Percentiles rank a stretch among this genome's conserved stretches.
phyloP scores from a whole-genome alignment of 305 asterid species.

The Fraxinus ornus region DNA sequence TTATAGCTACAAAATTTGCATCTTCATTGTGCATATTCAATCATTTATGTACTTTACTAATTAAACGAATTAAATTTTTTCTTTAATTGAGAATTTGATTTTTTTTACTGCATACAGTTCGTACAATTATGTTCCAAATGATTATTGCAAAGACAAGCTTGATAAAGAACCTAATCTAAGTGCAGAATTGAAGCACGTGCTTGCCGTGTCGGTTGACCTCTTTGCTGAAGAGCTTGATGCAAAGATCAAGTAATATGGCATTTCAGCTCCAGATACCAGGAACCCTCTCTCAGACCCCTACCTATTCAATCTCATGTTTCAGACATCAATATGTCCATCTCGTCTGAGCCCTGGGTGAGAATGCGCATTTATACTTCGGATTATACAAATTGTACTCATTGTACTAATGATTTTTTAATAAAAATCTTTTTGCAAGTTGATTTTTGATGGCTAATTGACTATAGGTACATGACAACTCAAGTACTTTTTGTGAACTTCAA shows the following conservation, averaged over 20 bases:
- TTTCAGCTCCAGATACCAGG: constrained; percentile 79
- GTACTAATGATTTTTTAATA: background rate
- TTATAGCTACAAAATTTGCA: background rate
- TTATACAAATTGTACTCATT: background rate
- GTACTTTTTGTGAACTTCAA: constrained; percentile 84
- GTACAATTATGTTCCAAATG: constrained; percentile 66
- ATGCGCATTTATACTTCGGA: background rate
- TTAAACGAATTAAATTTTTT: background rate
- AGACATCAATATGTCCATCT: constrained; percentile 90
- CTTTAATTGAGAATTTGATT: background rate
- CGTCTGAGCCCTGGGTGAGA: constrained; percentile 79
- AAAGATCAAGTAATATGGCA: constrained; percentile 71
- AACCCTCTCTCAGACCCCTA: constrained; percentile 74
- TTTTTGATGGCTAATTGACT: constrained; percentile 10
- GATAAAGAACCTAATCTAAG: constrained; percentile 66
- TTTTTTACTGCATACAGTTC: no score
- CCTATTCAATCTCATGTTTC: constrained; percentile 87
- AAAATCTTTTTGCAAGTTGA: background rate
- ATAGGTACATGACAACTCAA: constrained; percentile 91
- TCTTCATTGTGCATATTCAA: background rate
- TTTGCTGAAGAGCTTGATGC: constrained; percentile 79
- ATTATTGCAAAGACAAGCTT: constrained; percentile 81
- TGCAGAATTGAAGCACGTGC: constrained; percentile 59
- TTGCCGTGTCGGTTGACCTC: constrained; percentile 75
- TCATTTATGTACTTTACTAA: background rate